These are phyloP conservation scores for Quercus wislizeni DNA, from an alignment of 306 rosid genomes.

Conservation along the genomic window DNA sequence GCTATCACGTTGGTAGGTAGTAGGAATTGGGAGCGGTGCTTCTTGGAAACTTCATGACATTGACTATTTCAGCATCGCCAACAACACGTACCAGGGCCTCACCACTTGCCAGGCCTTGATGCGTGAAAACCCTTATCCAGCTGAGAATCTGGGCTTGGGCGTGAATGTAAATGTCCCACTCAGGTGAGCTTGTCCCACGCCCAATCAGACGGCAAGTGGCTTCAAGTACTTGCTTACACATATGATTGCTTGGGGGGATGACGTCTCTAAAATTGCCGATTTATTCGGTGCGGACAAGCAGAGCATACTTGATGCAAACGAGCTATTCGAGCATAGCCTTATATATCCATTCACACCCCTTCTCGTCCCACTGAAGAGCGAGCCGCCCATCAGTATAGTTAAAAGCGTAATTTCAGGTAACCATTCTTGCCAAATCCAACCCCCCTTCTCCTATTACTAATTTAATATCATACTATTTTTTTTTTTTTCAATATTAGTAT, in stretches of 20 bases:
- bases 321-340: not conserved
- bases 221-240: slow-evolving; percentile 48
- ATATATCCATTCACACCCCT: slow-evolving; percentile 53
- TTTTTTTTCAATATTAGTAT: too few relatives aligned
- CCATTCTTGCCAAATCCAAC: too few relatives aligned
- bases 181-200: slow-evolving; percentile 61
- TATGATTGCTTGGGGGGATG: slow-evolving; percentile 28
- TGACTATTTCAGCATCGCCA: slow-evolving; percentile 49
- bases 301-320: slow-evolving; percentile 43
- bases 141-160: not conserved
- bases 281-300: slow-evolving; percentile 33
- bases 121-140: slow-evolving; percentile 30
- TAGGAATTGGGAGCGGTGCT: too few relatives aligned
- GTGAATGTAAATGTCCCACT: slow-evolving; percentile 41
- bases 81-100: slow-evolving; percentile 57
- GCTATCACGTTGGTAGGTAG: too few relatives aligned
- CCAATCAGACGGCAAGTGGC: slow-evolving; percentile 39
- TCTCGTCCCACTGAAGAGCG: slow-evolving; percentile 41
- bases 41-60: too few relatives aligned
- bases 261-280: slow-evolving; percentile 19
- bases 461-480: too few relatives aligned
- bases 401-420: too few relatives aligned
- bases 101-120: slow-evolving; percentile 60
- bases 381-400: not conserved
- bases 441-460: too few relatives aligned